Evolutionary conservation across 164 flowering plant species (phyloP), one percentile per base, ranked within the genome.

Genomic region (Vitis rupestris): DNA sequence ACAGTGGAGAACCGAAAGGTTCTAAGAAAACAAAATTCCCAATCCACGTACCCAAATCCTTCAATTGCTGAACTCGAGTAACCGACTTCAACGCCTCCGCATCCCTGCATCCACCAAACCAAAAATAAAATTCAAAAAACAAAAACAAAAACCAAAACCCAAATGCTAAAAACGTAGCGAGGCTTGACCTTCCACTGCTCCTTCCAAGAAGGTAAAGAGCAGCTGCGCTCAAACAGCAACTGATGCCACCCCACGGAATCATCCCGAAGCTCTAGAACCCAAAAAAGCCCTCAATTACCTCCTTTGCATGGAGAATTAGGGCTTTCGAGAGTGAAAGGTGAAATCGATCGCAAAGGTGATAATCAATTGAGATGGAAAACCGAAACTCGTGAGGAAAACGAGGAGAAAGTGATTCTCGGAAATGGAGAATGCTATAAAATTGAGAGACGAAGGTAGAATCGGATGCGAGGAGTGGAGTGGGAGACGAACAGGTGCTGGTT

Each of bases 221-320:
- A 49, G 97, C 96, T 7, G 96, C 97, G 74, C 99, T 83, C 79
- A 96, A 59, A 77, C 98, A 96, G 77, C 99, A 96, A 67, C 87
- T 80, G 23, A 96, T 9, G 62, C 97, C 98, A 14, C 97, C 94
- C 97, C 97, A 87, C 3, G 99, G 98, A 65, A 88, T 63, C 99
- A 91, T 91, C 78, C 27, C 54, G 6, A 50, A 13, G 66, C 59
- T 23, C 29, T 62, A 6, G 47, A 55, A 65, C 30, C 63, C 31
- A 27, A 48, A 53, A 37, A 37, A 2, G 44, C 44, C 7, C 44
- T 3, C 44, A 37, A 37, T 37, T 37, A 37, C 44, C 44, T 1
- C 44, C 44, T 37, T 37, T 4, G 44, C 44, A 37, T 16, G 19
- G 23, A 50, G 10, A 51, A 8, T 29, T 65, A 65, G 68, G 68